Evolutionary conservation across 2,329 filamentous ascomycete genomes (phyloP).

Genomic region (Cylindrodendrum hubeiense): DNA sequence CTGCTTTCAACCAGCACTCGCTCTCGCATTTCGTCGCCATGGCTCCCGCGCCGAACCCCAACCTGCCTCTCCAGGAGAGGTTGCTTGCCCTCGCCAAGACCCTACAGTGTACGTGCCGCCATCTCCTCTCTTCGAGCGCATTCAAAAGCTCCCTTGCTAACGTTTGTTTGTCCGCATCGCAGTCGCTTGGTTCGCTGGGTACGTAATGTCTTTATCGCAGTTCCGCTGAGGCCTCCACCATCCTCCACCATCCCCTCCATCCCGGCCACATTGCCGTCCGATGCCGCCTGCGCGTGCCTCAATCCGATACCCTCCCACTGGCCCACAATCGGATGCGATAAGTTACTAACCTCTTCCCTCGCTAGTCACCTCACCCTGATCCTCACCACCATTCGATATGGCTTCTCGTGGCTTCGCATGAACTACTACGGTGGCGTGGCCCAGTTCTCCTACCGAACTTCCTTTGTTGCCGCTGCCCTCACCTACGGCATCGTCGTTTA

Average conservation of each 20-base stretch:
- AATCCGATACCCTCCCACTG: conserved; percentile 6
- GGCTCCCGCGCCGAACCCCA: conserved; percentile 80
- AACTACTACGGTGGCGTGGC: conserved; percentile 86
- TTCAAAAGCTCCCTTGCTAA: conserved; percentile 34
- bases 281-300: not conserved
- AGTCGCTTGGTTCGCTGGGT: conserved; percentile 88
- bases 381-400: conserved; percentile 84
- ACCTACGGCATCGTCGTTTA: conserved; percentile 99
- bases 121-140: conserved; percentile 15
- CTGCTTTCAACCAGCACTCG: conserved; percentile 23
- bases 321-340: conserved; percentile 4
- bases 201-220: conserved; percentile 57
- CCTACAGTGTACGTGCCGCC: conserved; percentile 81
- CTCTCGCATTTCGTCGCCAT: conserved; percentile 53
- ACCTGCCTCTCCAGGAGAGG: conserved; percentile 79
- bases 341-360: conserved; percentile 27
- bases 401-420: conserved; percentile 87
- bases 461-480: conserved; percentile 88
- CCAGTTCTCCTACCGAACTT: conserved; percentile 86
- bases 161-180: conserved; percentile 32
- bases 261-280: conserved; percentile 28
- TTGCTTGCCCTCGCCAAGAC: conserved; percentile 86
- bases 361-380: conserved; percentile 87
- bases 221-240: not conserved
- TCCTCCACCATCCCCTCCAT: not conserved